Evolutionary conservation across 768 basidiomycete species (phyloP), one percentile per base, ranked within the genome.

Genomic region (Thelephora ganbajun): DNA sequence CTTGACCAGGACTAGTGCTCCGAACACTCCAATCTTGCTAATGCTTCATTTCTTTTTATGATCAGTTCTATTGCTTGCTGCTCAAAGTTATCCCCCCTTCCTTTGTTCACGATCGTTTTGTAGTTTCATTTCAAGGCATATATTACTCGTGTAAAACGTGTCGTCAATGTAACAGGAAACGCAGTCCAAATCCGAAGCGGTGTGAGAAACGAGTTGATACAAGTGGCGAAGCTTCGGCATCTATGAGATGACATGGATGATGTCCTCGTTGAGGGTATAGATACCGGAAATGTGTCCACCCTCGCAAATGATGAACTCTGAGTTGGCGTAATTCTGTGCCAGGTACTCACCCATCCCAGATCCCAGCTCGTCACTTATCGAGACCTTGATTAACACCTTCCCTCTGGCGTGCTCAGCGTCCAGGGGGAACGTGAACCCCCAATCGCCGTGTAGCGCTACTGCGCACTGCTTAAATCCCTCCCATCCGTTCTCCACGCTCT

Each of bases 1-100:
- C 65, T 89, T 55, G 85, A 88, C 53, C 69, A 78, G 46, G 83
- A 85, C 48, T 59, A 50, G 26, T 30, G 26, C 26, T 30, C 26
- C 26, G 26, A 30, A 30, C 26, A 30, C 26, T 30, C 9, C 26
- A 9, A 30, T 30, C 26, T 30, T 30, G 26, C 9, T 30, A 30
- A 30, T 30, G 26, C 26, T 30, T 30, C 9, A 30, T 30, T 30
- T 30, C 9, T 30, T 30, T 30, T 30, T 9, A 30, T 9, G 5
- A 9, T 9, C 26, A 30, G 26, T 30, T 30, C 26, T 30, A 30
- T 30, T 30, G 26, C 26, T 30, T 30, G 26, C 26, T 30, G 26
- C 26, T 30, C n/a, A 9, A 30, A 4, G 26, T 4, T 30, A 30
- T 30, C 26, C 26, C 26, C 26, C 4, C 26, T 30, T 9, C n/a